These are phyloP conservation scores for Candida labiduridarum DNA, from an alignment of 1,139 yeast species.

Conservation along the genomic window DNA sequence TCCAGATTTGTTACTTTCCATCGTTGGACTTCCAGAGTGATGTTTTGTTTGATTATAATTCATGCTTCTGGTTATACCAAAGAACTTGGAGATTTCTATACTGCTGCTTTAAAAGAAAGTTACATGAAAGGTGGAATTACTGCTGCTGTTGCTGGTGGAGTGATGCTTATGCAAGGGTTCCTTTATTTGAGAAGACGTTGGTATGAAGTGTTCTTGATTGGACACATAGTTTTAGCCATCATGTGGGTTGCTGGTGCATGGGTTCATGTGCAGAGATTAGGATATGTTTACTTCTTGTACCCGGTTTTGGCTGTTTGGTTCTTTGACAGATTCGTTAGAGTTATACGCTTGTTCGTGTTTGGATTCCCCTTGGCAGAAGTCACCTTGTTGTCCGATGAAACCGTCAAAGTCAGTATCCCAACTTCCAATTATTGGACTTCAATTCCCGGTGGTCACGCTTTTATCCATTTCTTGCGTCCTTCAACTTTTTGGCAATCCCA, in stretches of 20 bases:
- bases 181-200: slow-evolving; percentile 41
- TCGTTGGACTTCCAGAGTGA: slow-evolving; percentile 40
- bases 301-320: slow-evolving; percentile 47
- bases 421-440: slow-evolving; percentile 44
- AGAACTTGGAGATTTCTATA: slow-evolving; percentile 7
- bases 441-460: slow-evolving; percentile 55
- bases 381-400: slow-evolving; percentile 37
- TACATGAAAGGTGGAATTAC: slow-evolving; percentile 28
- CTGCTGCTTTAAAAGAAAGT: slow-evolving; percentile 2
- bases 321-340: slow-evolving; percentile 43
- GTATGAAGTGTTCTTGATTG: slow-evolving; percentile 46
- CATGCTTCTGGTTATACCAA: slow-evolving; percentile 45
- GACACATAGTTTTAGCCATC: slow-evolving; percentile 45
- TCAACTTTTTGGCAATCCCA: slow-evolving; percentile 48
- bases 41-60: slow-evolving; percentile 27
- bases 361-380: slow-evolving; percentile 44
- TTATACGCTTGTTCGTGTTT: slow-evolving; percentile 34
- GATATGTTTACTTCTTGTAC: slow-evolving; percentile 41
- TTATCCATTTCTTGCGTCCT: slow-evolving; percentile 44
- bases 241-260: slow-evolving; percentile 45
- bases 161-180: slow-evolving; percentile 42
- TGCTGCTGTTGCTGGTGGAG: slow-evolving; percentile 34
- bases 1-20: slow-evolving; percentile 41
- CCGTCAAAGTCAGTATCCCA: slow-evolving; percentile 43
- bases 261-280: slow-evolving; percentile 43